phyloP scores from a whole-genome alignment of 331 rosid species.

The Quercus tomentella region DNA sequence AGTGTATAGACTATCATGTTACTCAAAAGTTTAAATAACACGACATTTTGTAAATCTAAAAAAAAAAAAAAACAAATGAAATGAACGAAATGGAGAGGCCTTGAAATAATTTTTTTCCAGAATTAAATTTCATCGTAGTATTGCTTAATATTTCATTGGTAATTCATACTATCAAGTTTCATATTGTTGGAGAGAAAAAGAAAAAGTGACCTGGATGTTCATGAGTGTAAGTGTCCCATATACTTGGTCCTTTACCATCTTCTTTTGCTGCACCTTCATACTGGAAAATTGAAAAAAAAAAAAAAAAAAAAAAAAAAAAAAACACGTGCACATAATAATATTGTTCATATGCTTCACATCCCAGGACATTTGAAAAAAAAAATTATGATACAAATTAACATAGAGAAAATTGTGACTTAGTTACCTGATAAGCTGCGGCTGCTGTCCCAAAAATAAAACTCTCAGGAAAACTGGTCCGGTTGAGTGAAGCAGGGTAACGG shows the following conservation, averaged over 20 bases:
- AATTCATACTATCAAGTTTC: background rate
- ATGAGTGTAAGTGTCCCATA: slow-evolving; percentile 33
- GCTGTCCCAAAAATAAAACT: slow-evolving; percentile 1
- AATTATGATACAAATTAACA: background rate
- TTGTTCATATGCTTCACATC: background rate
- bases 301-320: too few relatives aligned
- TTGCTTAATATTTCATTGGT: too few relatives aligned
- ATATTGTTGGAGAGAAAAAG: background rate
- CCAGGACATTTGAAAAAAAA: background rate
- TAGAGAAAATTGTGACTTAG: background rate
- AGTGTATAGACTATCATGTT: too few relatives aligned
- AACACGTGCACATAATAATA: too few relatives aligned
- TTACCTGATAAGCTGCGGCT: slow-evolving; percentile 1
- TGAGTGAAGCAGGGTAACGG: background rate
- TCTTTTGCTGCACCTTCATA: slow-evolving; percentile 12
- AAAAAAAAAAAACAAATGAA: too few relatives aligned
- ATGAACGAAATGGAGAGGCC: too few relatives aligned
- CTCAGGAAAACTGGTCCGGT: background rate
- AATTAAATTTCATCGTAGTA: too few relatives aligned
- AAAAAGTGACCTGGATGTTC: slow-evolving; percentile 21
- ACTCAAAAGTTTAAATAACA: too few relatives aligned
- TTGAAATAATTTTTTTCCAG: too few relatives aligned
- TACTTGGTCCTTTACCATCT: slow-evolving; percentile 31
- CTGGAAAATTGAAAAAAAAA: background rate
- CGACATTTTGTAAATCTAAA: too few relatives aligned